Evolutionary conservation across 345 rosid species (phyloP).

Genomic region (Erucastrum elatum): DNA sequence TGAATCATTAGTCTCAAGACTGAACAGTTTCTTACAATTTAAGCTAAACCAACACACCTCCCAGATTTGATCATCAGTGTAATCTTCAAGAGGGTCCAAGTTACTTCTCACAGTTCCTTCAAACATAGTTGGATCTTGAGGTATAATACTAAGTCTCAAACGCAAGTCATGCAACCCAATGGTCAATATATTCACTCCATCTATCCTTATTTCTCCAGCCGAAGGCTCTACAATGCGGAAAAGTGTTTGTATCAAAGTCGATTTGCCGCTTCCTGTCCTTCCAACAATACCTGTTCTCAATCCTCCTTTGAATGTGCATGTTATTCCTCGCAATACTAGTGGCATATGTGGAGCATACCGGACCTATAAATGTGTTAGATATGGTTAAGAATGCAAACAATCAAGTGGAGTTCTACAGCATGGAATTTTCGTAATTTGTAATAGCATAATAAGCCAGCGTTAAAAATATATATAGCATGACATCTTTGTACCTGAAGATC

Average conservation of each 20-base stretch:
- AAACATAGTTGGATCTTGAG: conserved; percentile 95
- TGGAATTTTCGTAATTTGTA: neutral
- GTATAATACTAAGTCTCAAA: conserved; percentile 78
- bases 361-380: conserved; percentile 47
- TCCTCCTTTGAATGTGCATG: conserved; percentile 77
- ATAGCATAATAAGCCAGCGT: neutral
- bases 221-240: conserved; percentile 81
- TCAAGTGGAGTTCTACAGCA: neutral
- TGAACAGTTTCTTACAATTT: neutral
- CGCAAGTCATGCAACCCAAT: conserved; percentile 85
- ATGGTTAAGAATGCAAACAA: neutral
- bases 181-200: conserved; percentile 58
- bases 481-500: conserved; percentile 59
- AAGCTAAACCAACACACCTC: conserved; percentile 53
- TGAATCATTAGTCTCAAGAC: neutral
- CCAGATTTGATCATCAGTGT: conserved; percentile 82
- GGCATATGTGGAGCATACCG: conserved; percentile 83
- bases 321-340: conserved; percentile 71
- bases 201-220: conserved; percentile 69
- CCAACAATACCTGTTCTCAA: conserved; percentile 86
- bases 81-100: conserved; percentile 86
- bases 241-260: conserved; percentile 86
- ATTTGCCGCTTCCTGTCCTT: conserved; percentile 90
- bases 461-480: neutral
- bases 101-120: conserved; percentile 86